A percentile compares a stretch with the other conserved stretches of the same genome.
phyloP scores from a whole-genome alignment of 108 stramenopile genomes.

The Nitzschia palea region DNA sequence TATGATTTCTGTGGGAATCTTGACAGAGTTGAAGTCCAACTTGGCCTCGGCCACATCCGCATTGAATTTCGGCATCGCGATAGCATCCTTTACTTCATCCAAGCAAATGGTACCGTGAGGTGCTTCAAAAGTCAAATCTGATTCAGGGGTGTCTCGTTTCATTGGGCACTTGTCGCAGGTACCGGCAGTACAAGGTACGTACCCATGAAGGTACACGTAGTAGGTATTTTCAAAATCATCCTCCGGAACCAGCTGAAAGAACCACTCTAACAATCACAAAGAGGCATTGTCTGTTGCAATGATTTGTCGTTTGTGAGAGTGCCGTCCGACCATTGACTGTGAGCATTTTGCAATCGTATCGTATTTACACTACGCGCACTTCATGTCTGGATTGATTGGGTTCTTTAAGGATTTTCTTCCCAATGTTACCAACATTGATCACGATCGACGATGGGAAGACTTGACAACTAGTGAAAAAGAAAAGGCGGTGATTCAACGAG shows the following conservation, averaged over 20 bases:
- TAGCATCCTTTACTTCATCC: conserved; percentile 16
- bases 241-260: too few species aligned
- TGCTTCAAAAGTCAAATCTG: neutral
- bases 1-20: conserved; percentile 2
- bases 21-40: neutral
- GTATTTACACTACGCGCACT: too few species aligned
- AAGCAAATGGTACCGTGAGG: conserved; percentile 5
- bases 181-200: too few species aligned
- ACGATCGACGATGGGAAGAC: neutral
- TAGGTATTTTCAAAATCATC: too few species aligned
- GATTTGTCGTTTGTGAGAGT: too few species aligned
- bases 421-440: neutral
- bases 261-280: too few species aligned
- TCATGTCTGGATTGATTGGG: conserved; percentile 17
- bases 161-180: too few species aligned
- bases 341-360: too few species aligned
- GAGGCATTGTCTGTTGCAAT: too few species aligned
- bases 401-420: conserved; percentile 9
- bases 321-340: too few species aligned
- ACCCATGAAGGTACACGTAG: too few species aligned
- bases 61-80: conserved; percentile 18
- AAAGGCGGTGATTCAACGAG: neutral
- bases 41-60: neutral
- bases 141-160: too few species aligned
- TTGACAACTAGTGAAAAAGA: neutral